Evolutionary conservation across 1,284 basidiomycete genomes (phyloP).

Genomic region (Pisolithus thermaeus): DNA sequence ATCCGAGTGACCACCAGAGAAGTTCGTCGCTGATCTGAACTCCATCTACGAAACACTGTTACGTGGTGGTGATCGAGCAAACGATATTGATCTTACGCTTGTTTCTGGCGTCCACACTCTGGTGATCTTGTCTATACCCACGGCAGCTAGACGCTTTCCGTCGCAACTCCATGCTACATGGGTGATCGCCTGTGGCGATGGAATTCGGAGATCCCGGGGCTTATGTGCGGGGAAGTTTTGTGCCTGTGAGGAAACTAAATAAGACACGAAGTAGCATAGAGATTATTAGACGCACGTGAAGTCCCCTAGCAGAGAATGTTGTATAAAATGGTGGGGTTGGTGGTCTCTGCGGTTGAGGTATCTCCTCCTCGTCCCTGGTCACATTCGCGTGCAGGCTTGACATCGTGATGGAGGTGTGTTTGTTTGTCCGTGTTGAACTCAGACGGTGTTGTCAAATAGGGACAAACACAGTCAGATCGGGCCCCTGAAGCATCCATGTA

Average conservation of each 20-base stretch:
- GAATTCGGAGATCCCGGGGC: conserved; percentile 65
- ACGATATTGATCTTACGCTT: conserved; percentile 42
- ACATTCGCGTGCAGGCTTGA: conserved; percentile 15
- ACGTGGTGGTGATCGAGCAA: not conserved
- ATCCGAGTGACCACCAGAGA: conserved; percentile 63
- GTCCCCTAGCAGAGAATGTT: conserved; percentile 58
- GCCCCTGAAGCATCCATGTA: too few relatives aligned
- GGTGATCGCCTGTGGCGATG: conserved; percentile 57
- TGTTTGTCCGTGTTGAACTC: conserved; percentile 23
- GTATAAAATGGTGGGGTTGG: conserved; percentile 68
- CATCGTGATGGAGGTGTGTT: conserved; percentile 10
- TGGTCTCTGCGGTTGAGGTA: conserved; percentile 58
- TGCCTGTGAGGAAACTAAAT: conserved; percentile 37
- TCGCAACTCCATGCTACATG: conserved; percentile 80
- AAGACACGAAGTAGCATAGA: conserved; percentile 3
- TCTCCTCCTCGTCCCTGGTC: conserved; percentile 48
- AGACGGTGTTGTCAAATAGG: conserved; percentile 5
- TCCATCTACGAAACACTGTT: conserved; percentile 51
- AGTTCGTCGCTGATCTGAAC: conserved; percentile 52
- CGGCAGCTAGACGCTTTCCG: conserved; percentile 69
- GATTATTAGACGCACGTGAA: conserved; percentile 54
- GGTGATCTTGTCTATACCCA: conserved; percentile 73
- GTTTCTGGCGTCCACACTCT: conserved; percentile 72
- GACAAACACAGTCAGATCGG: not conserved
- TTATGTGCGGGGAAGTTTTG: conserved; percentile 74